phyloP scores from a whole-genome alignment of 345 rosid genomes.

The Geranium rotundifolium region DNA sequence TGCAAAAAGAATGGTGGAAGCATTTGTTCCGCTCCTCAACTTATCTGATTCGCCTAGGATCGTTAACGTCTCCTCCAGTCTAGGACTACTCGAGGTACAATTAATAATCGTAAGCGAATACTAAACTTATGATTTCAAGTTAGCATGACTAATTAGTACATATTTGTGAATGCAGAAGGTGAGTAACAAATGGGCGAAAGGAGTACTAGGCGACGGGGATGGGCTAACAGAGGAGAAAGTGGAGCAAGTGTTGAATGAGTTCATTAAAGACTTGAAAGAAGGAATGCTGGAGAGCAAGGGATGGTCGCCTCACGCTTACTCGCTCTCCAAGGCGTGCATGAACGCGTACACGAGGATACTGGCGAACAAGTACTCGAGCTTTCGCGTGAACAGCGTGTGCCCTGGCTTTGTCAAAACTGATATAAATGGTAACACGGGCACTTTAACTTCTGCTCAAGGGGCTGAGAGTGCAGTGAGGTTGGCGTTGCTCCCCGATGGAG shows the following conservation, averaged over 20 bases:
- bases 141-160: no score
- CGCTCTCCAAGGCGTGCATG: slow-evolving; percentile 24
- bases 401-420: slow-evolving; percentile 32
- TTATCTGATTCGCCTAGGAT: slow-evolving; percentile 30
- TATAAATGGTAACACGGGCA: slow-evolving; percentile 9
- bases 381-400: slow-evolving; percentile 14
- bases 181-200: slow-evolving; percentile 12
- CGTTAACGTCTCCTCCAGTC: slow-evolving; percentile 19
- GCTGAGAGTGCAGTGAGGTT: slow-evolving; percentile 4
- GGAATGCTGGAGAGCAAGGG: slow-evolving; percentile 12
- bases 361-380: slow-evolving; percentile 16
- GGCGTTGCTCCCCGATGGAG: slow-evolving; percentile 17
- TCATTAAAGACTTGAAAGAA: slow-evolving; percentile 16
- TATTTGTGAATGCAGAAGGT: slow-evolving; percentile 9
- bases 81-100: slow-evolving; percentile 19
- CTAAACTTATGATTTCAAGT: no score
- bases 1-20: slow-evolving; percentile 19
- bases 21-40: slow-evolving; percentile 27
- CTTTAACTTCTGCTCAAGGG: slow-evolving; percentile 5
- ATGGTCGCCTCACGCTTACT: slow-evolving; percentile 20
- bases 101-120: not conserved
- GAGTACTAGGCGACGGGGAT: slow-evolving; percentile 15
- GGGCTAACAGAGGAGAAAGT: slow-evolving; percentile 18
- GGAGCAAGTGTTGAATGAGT: slow-evolving; percentile 13
- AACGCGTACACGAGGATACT: slow-evolving; percentile 30